Evolutionary conservation across 768 basidiomycete species (phyloP).

Genomic region (Dioszegia crocea): DNA sequence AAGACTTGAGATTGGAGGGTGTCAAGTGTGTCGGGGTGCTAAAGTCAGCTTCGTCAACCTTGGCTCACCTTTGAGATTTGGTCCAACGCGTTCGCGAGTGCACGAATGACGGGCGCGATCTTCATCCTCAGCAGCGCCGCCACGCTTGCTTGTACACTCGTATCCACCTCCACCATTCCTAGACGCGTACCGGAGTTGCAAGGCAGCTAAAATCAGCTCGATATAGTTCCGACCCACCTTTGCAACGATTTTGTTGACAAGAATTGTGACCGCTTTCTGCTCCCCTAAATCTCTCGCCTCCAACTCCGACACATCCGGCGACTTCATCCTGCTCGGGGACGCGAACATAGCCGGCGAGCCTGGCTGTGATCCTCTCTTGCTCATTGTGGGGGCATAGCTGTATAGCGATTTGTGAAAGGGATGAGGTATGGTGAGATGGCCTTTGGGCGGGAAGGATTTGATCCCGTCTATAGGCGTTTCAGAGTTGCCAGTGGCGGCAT

Average conservation of each 20-base stretch:
- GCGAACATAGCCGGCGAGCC: slow-evolving; percentile 10
- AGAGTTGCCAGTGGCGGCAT: background rate
- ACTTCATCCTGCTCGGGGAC: slow-evolving; percentile 1
- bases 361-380: slow-evolving; percentile 7
- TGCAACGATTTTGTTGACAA: slow-evolving; percentile 74
- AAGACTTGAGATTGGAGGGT: slow-evolving; percentile 82
- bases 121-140: slow-evolving; percentile 75
- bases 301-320: background rate
- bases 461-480: background rate
- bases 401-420: background rate
- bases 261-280: slow-evolving; percentile 72
- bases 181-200: slow-evolving; percentile 73
- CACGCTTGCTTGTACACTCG: slow-evolving; percentile 69
- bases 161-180: slow-evolving; percentile 69
- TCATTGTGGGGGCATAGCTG: background rate
- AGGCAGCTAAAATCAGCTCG: slow-evolving; percentile 61
- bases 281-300: slow-evolving; percentile 45
- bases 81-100: slow-evolving; percentile 71
- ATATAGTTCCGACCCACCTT: slow-evolving; percentile 57
- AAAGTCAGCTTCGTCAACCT: slow-evolving; percentile 4
- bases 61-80: slow-evolving; percentile 65
- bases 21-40: slow-evolving; percentile 57
- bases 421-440: background rate
- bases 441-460: background rate
- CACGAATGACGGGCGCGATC: slow-evolving; percentile 73